Evolutionary conservation across 345 rosid species (phyloP).

Genomic region (Brassica carinata): DNA sequence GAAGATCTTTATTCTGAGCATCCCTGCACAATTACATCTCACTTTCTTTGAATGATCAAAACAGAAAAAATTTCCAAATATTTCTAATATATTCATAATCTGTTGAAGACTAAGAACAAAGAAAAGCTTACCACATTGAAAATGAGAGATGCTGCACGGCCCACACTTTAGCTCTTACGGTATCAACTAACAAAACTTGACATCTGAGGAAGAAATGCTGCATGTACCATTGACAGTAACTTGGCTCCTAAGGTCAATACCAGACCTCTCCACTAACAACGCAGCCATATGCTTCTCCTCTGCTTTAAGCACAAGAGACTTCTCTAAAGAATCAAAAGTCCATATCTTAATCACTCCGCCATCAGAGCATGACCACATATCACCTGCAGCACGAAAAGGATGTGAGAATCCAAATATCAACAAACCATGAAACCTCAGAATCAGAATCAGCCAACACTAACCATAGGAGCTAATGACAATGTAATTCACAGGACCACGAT

Average conservation of each 20-base stretch:
- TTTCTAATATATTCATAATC: conserved; percentile 6
- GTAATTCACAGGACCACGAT: conserved; percentile 71
- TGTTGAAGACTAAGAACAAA: neutral
- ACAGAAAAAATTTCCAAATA: conserved; percentile 21
- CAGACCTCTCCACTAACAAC: conserved; percentile 81
- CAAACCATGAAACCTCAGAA: neutral
- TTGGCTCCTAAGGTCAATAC: conserved; percentile 84
- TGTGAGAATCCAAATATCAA: conserved; percentile 2
- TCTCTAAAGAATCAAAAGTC: conserved; percentile 86
- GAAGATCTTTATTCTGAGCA: conserved; percentile 77
- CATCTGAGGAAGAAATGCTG: conserved; percentile 73
- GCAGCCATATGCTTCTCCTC: conserved; percentile 94
- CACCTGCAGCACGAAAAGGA: conserved; percentile 53
- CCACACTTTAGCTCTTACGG: conserved; percentile 74
- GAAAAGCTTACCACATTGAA: conserved; percentile 61
- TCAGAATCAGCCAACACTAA: conserved; percentile 30
- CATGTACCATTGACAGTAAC: conserved; percentile 79
- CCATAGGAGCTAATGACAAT: conserved; percentile 72
- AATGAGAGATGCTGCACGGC: conserved; percentile 65
- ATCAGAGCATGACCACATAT: conserved; percentile 83
- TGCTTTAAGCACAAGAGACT: conserved; percentile 68
- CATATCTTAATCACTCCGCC: conserved; percentile 72
- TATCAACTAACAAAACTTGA: conserved; percentile 72
- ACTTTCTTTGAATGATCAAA: conserved; percentile 23
- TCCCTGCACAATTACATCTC: conserved; percentile 54